Evolutionary conservation across 805 yeast genomes (phyloP), one percentile per base, ranked within the genome.

Genomic region (Clavispora phyllophila): DNA sequence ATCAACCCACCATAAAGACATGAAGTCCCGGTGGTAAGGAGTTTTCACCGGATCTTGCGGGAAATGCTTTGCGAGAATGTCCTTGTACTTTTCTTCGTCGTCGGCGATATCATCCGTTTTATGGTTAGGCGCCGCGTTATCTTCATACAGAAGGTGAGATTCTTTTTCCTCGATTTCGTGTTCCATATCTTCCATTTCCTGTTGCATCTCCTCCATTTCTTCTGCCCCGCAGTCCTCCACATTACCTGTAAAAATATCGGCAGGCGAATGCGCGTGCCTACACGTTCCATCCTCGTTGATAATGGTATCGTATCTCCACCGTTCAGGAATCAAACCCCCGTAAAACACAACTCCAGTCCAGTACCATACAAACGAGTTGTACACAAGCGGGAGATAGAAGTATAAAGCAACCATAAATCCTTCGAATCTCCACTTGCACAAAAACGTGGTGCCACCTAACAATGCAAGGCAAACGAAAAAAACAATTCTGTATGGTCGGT

Each of bases 301-400:
- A 4, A 74, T 60, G 8, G 81, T 81, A 62, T 86, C 95, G 26
- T 79, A 68, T 67, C 95, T 74, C 74, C 87, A 87, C 51, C 93
- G 76, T 65, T 91, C 99, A 1, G 98, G 98, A 31, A 90, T 78
- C 40, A 90, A 73, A 9, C 86, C 78, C 5, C 95, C 96, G 62
- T 91, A 91, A 57, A 90, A 86, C 5, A 83, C 76, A 14, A 90
- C 96, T 13, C 99, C 99, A 0, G 76, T 56, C 48, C 81, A 64
- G 58, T 91, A 91, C 79, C 90, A 84, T 6, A 73, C 68, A 43
- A 88, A 73, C 45, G 90, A 81, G 65, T 81, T 81, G 44, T 79
- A 66, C n/a, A 56, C 45, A 33, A 91, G 70, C 12, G 98, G 97
- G 2, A 71, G 42, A 56, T 83, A 83, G 57, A 81, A 76, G 17